phyloP scores from a whole-genome alignment of 2,329 filamentous ascomycete genomes.

The Kalaharituber pfeilii region DNA sequence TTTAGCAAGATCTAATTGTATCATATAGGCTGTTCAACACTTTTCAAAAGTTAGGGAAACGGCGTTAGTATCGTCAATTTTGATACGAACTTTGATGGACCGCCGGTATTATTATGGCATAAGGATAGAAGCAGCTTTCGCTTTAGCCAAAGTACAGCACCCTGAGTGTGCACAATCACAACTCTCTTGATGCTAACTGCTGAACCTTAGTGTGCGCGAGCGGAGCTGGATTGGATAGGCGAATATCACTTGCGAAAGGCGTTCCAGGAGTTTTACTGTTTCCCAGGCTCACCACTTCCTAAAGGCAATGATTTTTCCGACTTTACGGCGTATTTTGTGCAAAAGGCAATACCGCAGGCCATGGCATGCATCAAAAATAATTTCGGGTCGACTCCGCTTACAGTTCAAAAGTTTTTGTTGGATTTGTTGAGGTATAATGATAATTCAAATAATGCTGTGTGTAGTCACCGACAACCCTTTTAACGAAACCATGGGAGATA shows the following conservation, averaged over 20 bases:
- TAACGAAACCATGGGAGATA: not conserved
- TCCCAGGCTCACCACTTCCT: conserved; percentile 59
- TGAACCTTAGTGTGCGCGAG: conserved; percentile 51
- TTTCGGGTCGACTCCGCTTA: conserved; percentile 57
- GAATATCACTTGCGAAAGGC: conserved; percentile 68
- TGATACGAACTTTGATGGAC: conserved; percentile 80
- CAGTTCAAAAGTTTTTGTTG: conserved; percentile 67
- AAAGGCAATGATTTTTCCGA: conserved; percentile 83
- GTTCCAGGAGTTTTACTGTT: conserved; percentile 78
- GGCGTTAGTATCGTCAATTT: conserved; percentile 69
- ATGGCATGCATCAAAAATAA: conserved; percentile 61
- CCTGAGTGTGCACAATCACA: not conserved
- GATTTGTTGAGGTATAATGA: conserved; percentile 88
- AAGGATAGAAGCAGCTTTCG: conserved; percentile 63
- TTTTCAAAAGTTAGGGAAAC: conserved; percentile 43
- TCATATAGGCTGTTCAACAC: conserved; percentile 56
- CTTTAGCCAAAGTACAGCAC: conserved; percentile 40
- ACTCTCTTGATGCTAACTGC: too few species aligned
- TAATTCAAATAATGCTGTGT: conserved; percentile 61
- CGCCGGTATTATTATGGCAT: conserved; percentile 86
- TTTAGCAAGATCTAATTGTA: conserved; percentile 53
- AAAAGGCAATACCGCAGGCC: conserved; percentile 64
- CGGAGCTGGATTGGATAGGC: conserved; percentile 57
- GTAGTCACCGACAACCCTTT: conserved; percentile 6
- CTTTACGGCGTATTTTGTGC: conserved; percentile 66